Base-by-base conservation (phyloP, 225 moss, liverwort and hornwort genomes). In the Bryoerythrophyllum caledonicum region DNA sequence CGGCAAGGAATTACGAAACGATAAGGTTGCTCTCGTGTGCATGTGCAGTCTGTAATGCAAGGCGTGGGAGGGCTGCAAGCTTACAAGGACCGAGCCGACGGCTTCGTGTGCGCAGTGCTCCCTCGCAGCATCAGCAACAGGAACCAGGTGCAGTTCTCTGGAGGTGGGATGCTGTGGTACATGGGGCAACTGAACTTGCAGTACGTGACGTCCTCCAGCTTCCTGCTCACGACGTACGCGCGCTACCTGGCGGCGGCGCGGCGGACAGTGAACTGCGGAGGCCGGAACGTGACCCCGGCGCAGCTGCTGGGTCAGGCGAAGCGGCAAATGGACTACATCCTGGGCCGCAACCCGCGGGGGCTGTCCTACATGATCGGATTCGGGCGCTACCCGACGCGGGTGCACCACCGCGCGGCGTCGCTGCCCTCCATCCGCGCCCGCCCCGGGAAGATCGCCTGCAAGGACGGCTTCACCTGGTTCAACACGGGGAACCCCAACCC, bases 281-380 rank as follows among this genome's bases (percentile, higher is more conserved):
- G 83, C 5, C 63, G 68, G 6, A 57, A 25, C 1, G 80, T 83
- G 63, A 80, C 62, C 34, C 72, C 83, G 1, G 83, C 80, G 10
- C 76, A 80, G 80, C 73, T 83, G 9, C 30, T 83, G 25, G 79
- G 79, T 41, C 68, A 76, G 2, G 83, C 80, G 54, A 77, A 76
- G 58, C 76, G 73, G 51, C 91, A 96, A 82, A 83, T 94, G 16
- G 91, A 96, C 60, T 94, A 94, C 76, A 90, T 94, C 35, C 79
- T 96, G 11, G 96, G 96, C 51, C 38, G 19, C 3, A 96, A 96
- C 54, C 94, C 92, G 0, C 78, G 12, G 57, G 86, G 89, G 1
- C 27, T 90, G 83, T 94, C 94, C 10, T 96, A 94, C 82, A 85
- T 96, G 96, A 78, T 94, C 2, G 96, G 96, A 0, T 96, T 89